phyloP scores from a whole-genome alignment of 2,329 filamentous ascomycete species.

The Paracamarosporium sp. region DNA sequence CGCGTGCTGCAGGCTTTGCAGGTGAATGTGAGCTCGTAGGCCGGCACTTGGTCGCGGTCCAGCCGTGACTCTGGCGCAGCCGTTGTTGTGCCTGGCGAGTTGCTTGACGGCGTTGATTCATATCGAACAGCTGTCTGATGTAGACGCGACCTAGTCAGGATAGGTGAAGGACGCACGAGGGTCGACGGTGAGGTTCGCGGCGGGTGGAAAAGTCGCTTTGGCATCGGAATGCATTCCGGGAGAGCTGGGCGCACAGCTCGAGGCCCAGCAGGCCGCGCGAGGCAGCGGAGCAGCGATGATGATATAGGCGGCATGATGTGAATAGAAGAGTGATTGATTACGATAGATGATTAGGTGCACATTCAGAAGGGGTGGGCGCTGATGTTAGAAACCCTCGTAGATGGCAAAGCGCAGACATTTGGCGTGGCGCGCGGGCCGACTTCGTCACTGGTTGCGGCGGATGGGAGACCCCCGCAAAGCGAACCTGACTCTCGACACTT shows the following conservation, averaged over 20 bases:
- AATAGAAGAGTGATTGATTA: background rate
- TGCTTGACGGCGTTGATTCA: conserved; percentile 27
- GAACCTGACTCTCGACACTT: background rate
- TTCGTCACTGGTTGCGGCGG: conserved; percentile 27
- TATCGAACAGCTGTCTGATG: conserved; percentile 22
- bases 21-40: conserved; percentile 90
- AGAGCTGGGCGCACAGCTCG: conserved; percentile 18
- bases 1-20: conserved; percentile 83
- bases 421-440: conserved; percentile 10
- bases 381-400: background rate
- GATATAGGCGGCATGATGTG: conserved; percentile 30
- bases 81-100: conserved; percentile 31
- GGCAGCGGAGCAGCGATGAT: conserved; percentile 29
- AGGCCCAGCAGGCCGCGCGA: conserved; percentile 25
- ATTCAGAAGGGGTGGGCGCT: background rate
- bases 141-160: conserved; percentile 16
- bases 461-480: conserved; percentile 8
- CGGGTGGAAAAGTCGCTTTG: conserved; percentile 32
- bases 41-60: conserved; percentile 59
- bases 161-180: conserved; percentile 21
- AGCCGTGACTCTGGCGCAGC: conserved; percentile 43
- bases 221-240: conserved; percentile 31
- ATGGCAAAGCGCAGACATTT: background rate
- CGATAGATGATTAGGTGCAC: background rate
- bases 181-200: conserved; percentile 33